phyloP scores from a whole-genome alignment of 805 yeast genomes.

The Wickerhamomyces ciferrii region DNA sequence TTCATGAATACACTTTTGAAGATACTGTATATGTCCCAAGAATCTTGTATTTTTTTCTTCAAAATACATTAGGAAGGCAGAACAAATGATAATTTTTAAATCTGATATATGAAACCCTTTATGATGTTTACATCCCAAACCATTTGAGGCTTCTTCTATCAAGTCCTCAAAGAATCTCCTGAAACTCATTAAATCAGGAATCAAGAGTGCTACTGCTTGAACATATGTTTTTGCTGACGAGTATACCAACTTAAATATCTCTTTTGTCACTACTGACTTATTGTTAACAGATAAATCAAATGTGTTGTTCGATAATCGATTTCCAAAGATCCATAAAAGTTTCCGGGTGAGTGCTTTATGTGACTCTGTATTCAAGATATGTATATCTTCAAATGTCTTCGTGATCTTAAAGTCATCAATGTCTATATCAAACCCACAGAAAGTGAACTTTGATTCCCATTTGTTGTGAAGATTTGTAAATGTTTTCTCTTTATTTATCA shows the following conservation, averaged over 20 bases:
- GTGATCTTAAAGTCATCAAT: slow-evolving; percentile 27
- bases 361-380: slow-evolving; percentile 13
- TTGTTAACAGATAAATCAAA: slow-evolving; percentile 18
- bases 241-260: not conserved
- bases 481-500: slow-evolving; percentile 32
- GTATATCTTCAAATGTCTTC: slow-evolving; percentile 24
- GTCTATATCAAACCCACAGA: slow-evolving; percentile 38
- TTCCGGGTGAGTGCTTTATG: slow-evolving; percentile 9
- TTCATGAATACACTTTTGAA: not conserved
- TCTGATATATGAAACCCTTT: not conserved
- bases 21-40: not conserved
- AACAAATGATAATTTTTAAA: not conserved
- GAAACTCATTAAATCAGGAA: not conserved
- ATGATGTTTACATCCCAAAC: not conserved
- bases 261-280: not conserved
- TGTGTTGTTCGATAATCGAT: slow-evolving; percentile 27
- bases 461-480: slow-evolving; percentile 22
- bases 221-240: not conserved
- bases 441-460: slow-evolving; percentile 20
- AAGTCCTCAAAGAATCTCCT: not conserved
- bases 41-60: not conserved
- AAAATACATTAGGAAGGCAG: not conserved
- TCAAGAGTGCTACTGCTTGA: not conserved
- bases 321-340: slow-evolving; percentile 22
- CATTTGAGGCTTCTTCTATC: not conserved